phyloP scores from a whole-genome alignment of 2,329 filamentous ascomycete genomes.

The Verticillium nonalfalfae region DNA sequence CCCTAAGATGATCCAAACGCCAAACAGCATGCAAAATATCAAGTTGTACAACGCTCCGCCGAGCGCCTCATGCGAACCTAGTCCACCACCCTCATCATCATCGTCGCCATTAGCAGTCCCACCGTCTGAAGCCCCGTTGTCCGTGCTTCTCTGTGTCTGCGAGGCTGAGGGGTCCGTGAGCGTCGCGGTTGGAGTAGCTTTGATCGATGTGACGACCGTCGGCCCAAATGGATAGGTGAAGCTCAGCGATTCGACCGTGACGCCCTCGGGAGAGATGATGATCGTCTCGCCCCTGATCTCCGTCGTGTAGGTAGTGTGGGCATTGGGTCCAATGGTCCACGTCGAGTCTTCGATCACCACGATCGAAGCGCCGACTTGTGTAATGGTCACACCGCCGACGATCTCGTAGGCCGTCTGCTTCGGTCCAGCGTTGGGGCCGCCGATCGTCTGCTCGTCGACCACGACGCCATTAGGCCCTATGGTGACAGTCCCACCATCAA shows the following conservation, averaged over 20 bases:
- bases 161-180: not conserved
- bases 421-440: conserved; percentile 28
- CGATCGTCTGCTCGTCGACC: conserved; percentile 33
- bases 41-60: conserved; percentile 10
- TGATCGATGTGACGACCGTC: conserved; percentile 34
- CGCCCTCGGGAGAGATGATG: conserved; percentile 42
- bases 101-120: conserved; percentile 5
- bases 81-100: conserved; percentile 15
- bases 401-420: conserved; percentile 36
- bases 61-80: not conserved
- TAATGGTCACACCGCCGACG: conserved; percentile 46
- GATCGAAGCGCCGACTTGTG: conserved; percentile 38
- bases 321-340: conserved; percentile 42
- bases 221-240: conserved; percentile 38
- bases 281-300: conserved; percentile 43
- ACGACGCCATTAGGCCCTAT: conserved; percentile 39
- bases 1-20: conserved; percentile 22
- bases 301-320: conserved; percentile 31
- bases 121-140: not conserved
- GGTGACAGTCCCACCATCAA: conserved; percentile 45
- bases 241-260: conserved; percentile 38
- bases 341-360: conserved; percentile 43
- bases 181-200: conserved; percentile 19
- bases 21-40: conserved; percentile 30
- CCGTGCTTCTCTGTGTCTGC: not conserved